A percentile compares a stretch with the other conserved stretches of the same genome.
These are phyloP conservation scores for Trichoderma sp. DNA, from an alignment of 2,329 filamentous ascomycete species.

Conservation along the genomic window DNA sequence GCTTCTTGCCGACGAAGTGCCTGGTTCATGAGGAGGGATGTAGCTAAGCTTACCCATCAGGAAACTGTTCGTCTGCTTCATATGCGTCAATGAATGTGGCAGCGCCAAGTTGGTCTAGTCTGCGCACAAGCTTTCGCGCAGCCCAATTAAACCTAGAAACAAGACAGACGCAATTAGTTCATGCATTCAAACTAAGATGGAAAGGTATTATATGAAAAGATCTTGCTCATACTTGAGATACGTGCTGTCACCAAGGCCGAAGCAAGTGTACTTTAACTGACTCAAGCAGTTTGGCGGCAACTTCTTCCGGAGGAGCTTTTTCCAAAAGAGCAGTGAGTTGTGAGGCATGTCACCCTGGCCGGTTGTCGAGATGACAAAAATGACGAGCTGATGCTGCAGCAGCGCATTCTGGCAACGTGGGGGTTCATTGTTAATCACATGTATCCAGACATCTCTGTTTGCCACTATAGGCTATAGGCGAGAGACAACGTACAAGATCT, in stretches of 20 bases:
- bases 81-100: constrained; percentile 71
- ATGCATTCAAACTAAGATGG: neutral
- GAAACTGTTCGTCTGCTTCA: constrained; percentile 90
- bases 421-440: neutral
- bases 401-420: constrained; percentile 45
- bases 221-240: constrained; percentile 72
- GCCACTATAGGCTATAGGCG: neutral
- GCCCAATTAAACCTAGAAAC: constrained; percentile 81
- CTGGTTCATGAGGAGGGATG: too few species aligned
- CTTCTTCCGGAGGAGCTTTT: constrained; percentile 73
- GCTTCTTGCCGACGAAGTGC: neutral
- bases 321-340: constrained; percentile 84
- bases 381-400: constrained; percentile 55
- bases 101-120: constrained; percentile 80
- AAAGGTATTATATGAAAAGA: neutral
- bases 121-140: constrained; percentile 80
- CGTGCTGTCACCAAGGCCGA: constrained; percentile 91
- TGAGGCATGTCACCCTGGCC: constrained; percentile 90
- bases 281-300: constrained; percentile 68
- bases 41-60: constrained; percentile 69
- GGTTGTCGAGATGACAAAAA: constrained; percentile 87
- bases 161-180: neutral
- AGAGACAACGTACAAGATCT: constrained; percentile 61
- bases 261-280: constrained; percentile 73
- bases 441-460: neutral